Base-by-base conservation (phyloP, 2,329 filamentous ascomycete species). In the Aspergillus viridinutans region DNA sequence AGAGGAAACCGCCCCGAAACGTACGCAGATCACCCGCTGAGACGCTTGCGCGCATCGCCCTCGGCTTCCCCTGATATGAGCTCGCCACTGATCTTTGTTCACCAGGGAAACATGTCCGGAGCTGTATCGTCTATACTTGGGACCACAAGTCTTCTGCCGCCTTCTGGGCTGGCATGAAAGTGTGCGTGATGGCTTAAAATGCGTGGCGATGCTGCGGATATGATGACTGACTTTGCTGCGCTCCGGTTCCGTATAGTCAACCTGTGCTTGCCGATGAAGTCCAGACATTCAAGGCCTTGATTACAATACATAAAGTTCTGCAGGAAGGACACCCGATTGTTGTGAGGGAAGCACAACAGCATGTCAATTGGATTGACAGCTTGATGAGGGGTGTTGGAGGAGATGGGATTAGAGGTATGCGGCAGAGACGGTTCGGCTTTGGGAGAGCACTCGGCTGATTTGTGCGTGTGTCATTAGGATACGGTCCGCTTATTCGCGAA, bases 121-220 rank as follows among this genome's bases (percentile, higher is more conserved):
- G 90, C 75, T 96, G 91, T 72, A 99, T 99, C 69, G 93, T 99
- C 49, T 97, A 97, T 76, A 97, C 93, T 58, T 99, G 94, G 94
- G 94, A 99, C 77, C 92, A 99, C 80, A 95, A 96, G 79, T 96
- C 89, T 63, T 96, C 92, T 45, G 83, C 86, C 72, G 90, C 92
- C 71, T 99, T 99, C 76, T 99, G 94, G 94, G 86, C 90, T 56
- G 93, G 92, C 72, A 95, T 99, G 84, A 99, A 99, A 85, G 92
- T 97, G 89, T 95, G 83, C 66, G 88, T 83, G 53, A 14, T 48
- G n/a, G 12, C 45, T 29, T n/a, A 38, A 38, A 38, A 17, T 35
- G 32, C 14, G 32, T 38, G 14, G 32, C 32, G 17, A 38, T 26
- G 42, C 52, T 45, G 48, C 48, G 54, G 51, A 45, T 52, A 28